A percentile compares a stretch with the other conserved stretches of the same genome.
These are phyloP conservation scores for Xylariaceae sp. DNA, from an alignment of 2,329 filamentous ascomycete species.

Conservation along the genomic window DNA sequence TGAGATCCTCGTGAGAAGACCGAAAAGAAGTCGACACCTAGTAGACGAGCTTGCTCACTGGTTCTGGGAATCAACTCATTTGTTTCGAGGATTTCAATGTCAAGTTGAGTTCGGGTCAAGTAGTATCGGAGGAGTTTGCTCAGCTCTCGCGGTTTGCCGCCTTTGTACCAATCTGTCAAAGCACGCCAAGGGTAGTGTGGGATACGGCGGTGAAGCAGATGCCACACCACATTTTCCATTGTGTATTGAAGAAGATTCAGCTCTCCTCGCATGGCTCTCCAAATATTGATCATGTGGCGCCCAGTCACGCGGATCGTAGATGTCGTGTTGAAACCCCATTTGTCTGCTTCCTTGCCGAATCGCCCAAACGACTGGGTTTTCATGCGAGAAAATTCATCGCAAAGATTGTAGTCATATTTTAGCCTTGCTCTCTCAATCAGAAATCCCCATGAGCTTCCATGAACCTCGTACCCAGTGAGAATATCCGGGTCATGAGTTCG, in stretches of 20 bases:
- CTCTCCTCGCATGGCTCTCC: constrained; percentile 93
- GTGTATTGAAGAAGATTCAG: constrained; percentile 90
- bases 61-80: constrained; percentile 88
- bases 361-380: constrained; percentile 78
- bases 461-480: constrained; percentile 90
- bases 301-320: constrained; percentile 92
- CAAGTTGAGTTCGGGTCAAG: constrained; percentile 68
- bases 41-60: constrained; percentile 87
- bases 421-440: constrained; percentile 82
- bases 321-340: constrained; percentile 92
- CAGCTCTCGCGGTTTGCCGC: constrained; percentile 65
- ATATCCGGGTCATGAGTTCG: constrained; percentile 84
- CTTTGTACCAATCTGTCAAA: constrained; percentile 79
- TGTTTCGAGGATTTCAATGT: constrained; percentile 86
- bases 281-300: constrained; percentile 94
- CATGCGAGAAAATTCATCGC: constrained; percentile 87
- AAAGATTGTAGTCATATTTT: constrained; percentile 87
- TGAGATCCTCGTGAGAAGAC: constrained; percentile 94
- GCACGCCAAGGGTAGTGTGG: constrained; percentile 81
- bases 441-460: constrained; percentile 93
- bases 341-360: constrained; percentile 81
- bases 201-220: constrained; percentile 80
- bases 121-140: constrained; percentile 78
- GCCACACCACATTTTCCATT: constrained; percentile 93
- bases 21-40: constrained; percentile 95